These are phyloP conservation scores for Yamadazyma aaseri DNA, from an alignment of 1,139 yeast species.

Conservation along the genomic window DNA sequence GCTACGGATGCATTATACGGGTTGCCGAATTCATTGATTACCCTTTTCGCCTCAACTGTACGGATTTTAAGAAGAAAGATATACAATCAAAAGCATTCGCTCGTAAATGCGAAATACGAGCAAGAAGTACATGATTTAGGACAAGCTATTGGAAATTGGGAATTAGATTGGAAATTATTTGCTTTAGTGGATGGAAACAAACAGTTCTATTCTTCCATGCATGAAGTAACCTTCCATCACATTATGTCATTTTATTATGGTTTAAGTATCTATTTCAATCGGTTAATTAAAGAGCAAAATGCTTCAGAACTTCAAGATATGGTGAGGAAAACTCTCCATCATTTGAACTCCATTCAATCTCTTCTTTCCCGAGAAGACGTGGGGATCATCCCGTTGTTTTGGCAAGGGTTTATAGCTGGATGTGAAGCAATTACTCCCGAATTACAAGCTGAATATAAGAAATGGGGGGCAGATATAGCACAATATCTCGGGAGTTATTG, in stretches of 20 bases:
- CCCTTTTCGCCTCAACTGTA: constrained; percentile 69
- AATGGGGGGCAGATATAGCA: constrained; percentile 82
- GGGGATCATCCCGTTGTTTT: constrained; percentile 71
- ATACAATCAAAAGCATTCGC: constrained; percentile 39
- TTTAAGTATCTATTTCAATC: constrained; percentile 68
- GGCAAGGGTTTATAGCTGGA: constrained; percentile 91
- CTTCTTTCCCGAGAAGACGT: constrained; percentile 55
- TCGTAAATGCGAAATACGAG: constrained; percentile 34
- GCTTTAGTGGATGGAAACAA: constrained; percentile 19
- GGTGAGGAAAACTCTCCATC: constrained; percentile 60
- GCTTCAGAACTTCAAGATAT: constrained; percentile 56
- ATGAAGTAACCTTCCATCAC: constrained; percentile 81
- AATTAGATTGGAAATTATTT: constrained; percentile 58
- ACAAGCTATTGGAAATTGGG: constrained; percentile 59
- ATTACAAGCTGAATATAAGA: constrained; percentile 64
- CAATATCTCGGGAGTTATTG: constrained; percentile 78
- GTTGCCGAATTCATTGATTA: constrained; percentile 74
- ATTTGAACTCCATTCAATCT: constrained; percentile 61
- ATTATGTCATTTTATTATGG: constrained; percentile 79
- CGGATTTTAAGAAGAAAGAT: constrained; percentile 62
- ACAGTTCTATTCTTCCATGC: constrained; percentile 51
- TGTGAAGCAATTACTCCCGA: constrained; percentile 67
- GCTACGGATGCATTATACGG: constrained; percentile 85
- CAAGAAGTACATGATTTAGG: constrained; percentile 50
- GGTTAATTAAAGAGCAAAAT: constrained; percentile 58